Evolutionary conservation across 2,329 filamentous ascomycete species (phyloP), one percentile per base, ranked within the genome.

Genomic region (Nigrospora sphaerica): DNA sequence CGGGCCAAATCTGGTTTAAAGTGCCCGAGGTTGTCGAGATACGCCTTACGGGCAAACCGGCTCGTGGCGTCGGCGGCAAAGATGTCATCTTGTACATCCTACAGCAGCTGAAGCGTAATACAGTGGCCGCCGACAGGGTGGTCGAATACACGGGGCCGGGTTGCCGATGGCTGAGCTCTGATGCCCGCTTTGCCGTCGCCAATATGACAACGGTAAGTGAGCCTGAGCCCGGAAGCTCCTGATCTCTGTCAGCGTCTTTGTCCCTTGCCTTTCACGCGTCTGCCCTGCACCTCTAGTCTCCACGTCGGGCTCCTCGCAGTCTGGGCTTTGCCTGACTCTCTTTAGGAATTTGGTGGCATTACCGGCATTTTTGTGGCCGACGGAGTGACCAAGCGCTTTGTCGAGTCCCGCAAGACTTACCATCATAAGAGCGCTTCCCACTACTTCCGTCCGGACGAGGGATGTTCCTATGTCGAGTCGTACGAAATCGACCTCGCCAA

Each of bases 1-100:
- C 69, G 3, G 71, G 71, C 4, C 62, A 72, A 47, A 72, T 66
- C 0, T 74, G 70, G 70, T 69, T 74, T 53, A 63, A 63, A 16
- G 61, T 73, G 0, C 70, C 71, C 0, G 69, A 73, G 46, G 60
- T 60, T 1, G 58, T 69, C 16, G 57, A 62, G 14, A 70, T 73
- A 35, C 56, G 57, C 12, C 63, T 73, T 12, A 51, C 67, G 14
- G 64, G 63, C 10, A 52, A 57, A 10, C 68, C 64, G 0, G 46
- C 46, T 0, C 52, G 53, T 10, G 69, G 69, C 0, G 61, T 72
- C 12, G 62, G 67, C 0, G 71, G 71, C 0, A 74, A 74, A 49
- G 71, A 74, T 45, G 60, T 67, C 17, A 73, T 73, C 34, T 59
- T 73, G 3, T 62, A 72, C 46, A 65, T 73, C 12, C 50, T 73